phyloP scores from a whole-genome alignment of 1,139 yeast genomes.

The Suzukiozyma palmioleophila region DNA sequence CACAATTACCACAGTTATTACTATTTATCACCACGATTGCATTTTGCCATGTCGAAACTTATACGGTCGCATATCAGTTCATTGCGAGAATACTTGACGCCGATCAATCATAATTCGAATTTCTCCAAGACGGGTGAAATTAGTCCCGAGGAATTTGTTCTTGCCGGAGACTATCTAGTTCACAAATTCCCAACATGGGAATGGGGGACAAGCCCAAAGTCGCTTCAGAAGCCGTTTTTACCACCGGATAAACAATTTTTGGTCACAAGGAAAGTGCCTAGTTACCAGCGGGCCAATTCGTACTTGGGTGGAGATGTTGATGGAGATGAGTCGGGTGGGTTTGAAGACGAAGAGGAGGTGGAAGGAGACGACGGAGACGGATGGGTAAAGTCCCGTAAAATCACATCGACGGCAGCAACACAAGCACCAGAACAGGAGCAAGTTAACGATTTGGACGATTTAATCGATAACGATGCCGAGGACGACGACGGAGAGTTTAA shows the following conservation, averaged over 20 bases:
- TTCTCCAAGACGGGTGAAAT: constrained; percentile 84
- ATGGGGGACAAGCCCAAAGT: constrained; percentile 74
- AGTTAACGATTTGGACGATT: constrained; percentile 34
- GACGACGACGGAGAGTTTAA: constrained; percentile 29
- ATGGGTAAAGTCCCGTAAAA: constrained; percentile 42
- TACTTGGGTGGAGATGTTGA: constrained; percentile 40
- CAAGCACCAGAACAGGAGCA: constrained; percentile 9
- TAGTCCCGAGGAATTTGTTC: constrained; percentile 88
- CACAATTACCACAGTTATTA: too few species aligned
- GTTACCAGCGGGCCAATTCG: constrained; percentile 66
- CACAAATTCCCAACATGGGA: constrained; percentile 96
- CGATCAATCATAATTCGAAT: constrained; percentile 78
- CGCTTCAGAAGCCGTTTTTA: constrained; percentile 61
- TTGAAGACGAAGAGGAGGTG: constrained; percentile 28
- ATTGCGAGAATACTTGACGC: constrained; percentile 88
- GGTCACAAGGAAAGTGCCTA: constrained; percentile 86
- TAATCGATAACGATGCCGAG: constrained; percentile 35
- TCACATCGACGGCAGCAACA: constrained; percentile 9
- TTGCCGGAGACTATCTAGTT: constrained; percentile 89
- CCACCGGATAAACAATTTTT: constrained; percentile 85
- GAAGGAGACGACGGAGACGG: constrained; percentile 50
- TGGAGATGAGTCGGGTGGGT: constrained; percentile 33
- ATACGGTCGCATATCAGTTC: constrained; percentile 74
- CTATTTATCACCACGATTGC: too few species aligned
- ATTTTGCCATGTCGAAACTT: constrained; percentile 4